Base-by-base conservation (phyloP, 2,329 filamentous ascomycete genomes). In the Trichoderma polysporum region DNA sequence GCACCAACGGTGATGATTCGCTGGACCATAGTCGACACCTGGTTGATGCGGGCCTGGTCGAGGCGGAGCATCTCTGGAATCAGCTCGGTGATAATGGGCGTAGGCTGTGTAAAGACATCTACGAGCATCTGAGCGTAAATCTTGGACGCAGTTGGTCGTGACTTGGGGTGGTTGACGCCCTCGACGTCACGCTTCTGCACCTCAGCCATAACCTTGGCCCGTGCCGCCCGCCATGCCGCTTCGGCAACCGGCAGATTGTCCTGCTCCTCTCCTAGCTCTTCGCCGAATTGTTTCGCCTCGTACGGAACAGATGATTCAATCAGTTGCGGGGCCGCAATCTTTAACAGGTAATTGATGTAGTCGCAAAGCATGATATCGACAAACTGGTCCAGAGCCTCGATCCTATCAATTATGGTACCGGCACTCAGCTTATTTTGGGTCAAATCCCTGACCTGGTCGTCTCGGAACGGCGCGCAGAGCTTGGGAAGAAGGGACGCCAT, bases 311-410 rank as follows among this genome's bases (percentile, higher is more conserved):
- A 88, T 70, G 91, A 89, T 69, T 90, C 86, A 63, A 93, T 87
- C 61, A 95, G 83, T 6, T 87, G 86, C 0, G 91, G 90, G 1
- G 90, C 90, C 0, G 89, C 88, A 31, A 90, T 85, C 76, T 89
- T 88, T 58, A 95, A 81, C 72, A 94, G 83, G 74, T 92, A 94
- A 75, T 95, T 95, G 68, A 91, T 90, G 73, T 94, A 93, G 73
- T 95, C 92, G 67, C 92, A 88, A 27, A 91, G 86, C 80, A 94
- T 89, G 39, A 90, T 81, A 73, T 95, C 90, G 66, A 94, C 91
- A 71, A 92, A 90, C 33, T 88, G 86, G 63, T 93, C 86, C 2
- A 95, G 82, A 15, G 90, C 89, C 78, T 93, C 90, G 1, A 94
- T 84, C 69, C 92, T 89, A 73, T 91, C 89, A 17, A 93, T 90